These are phyloP conservation scores for Coemansia reversa DNA, from an alignment of 192 early-diverging fungal species.

Conservation along the genomic window DNA sequence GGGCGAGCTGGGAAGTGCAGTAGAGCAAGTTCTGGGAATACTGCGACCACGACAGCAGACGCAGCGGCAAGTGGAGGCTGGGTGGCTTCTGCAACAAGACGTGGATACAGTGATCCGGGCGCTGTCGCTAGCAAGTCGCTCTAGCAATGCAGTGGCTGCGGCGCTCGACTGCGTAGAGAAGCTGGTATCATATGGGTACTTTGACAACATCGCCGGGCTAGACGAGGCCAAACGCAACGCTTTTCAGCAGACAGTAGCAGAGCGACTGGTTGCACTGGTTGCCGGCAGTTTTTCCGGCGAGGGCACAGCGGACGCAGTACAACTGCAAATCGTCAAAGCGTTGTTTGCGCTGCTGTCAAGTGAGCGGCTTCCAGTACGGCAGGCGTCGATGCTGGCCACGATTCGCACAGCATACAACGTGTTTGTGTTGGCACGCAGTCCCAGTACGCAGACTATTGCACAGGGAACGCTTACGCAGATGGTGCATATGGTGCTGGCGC, in stretches of 20 bases:
- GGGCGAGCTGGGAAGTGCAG: constrained; percentile 52
- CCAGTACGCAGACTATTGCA: constrained; percentile 78
- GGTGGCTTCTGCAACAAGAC: constrained; percentile 23
- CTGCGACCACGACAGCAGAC: constrained; percentile 17
- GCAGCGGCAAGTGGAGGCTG: constrained; percentile 8
- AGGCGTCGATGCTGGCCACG: constrained; percentile 72
- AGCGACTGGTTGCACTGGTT: constrained; percentile 69
- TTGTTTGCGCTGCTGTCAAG: constrained; percentile 79
- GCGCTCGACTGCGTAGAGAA: constrained; percentile 83
- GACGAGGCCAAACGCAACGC: constrained; percentile 17
- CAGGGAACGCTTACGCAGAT: constrained; percentile 89
- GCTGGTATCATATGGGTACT: constrained; percentile 66
- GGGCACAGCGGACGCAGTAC: constrained; percentile 79
- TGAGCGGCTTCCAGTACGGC: constrained; percentile 65
- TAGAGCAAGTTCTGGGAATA: constrained; percentile 48
- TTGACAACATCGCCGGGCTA: constrained; percentile 38
- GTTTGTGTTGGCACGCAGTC: constrained; percentile 73
- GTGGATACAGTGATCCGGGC: constrained; percentile 61
- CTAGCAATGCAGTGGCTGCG: constrained; percentile 59
- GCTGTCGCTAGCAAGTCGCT: constrained; percentile 69
- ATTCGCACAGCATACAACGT: constrained; percentile 87
- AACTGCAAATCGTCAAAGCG: constrained; percentile 91
- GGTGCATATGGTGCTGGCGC: constrained; percentile 76
- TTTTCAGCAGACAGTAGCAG: constrained; percentile 12
- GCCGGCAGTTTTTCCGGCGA: constrained; percentile 79